These are phyloP conservation scores for Cetraspora pellucida DNA, from an alignment of 192 early-diverging fungal genomes.

Conservation along the genomic window DNA sequence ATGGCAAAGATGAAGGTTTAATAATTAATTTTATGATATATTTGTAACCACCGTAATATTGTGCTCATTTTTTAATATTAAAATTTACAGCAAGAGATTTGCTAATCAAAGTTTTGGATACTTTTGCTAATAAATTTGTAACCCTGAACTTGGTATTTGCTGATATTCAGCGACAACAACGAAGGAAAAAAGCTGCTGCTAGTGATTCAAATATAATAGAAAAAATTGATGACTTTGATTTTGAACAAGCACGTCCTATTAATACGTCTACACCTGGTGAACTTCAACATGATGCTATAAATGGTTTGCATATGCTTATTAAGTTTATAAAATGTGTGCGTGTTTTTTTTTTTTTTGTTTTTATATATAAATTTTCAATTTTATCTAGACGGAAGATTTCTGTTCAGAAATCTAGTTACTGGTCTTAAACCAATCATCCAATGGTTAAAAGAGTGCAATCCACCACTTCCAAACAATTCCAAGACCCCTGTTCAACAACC, in stretches of 20 bases:
- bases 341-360: neutral
- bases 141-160: slow-evolving; percentile 70
- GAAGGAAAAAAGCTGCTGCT: slow-evolving; percentile 45
- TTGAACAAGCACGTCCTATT: slow-evolving; percentile 59
- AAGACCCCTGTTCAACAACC: slow-evolving; percentile 37
- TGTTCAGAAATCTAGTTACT: slow-evolving; percentile 88
- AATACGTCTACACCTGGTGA: slow-evolving; percentile 46
- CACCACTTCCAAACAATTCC: slow-evolving; percentile 46
- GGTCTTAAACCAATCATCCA: slow-evolving; percentile 83
- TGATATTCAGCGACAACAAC: slow-evolving; percentile 56
- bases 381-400: slow-evolving; percentile 75
- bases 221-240: slow-evolving; percentile 54
- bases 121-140: slow-evolving; percentile 78
- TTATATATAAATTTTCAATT: neutral
- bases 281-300: slow-evolving; percentile 65
- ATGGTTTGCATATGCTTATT: slow-evolving; percentile 52
- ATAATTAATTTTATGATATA: neutral
- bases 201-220: slow-evolving; percentile 30
- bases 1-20: slow-evolving; percentile 54
- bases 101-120: slow-evolving; percentile 80
- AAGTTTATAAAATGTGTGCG: neutral
- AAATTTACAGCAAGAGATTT: slow-evolving; percentile 52
- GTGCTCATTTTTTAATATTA: neutral
- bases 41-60: neutral
- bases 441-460: slow-evolving; percentile 74